A percentile compares a stretch with the other conserved stretches of the same genome.
Conservation (phyloP, 2,329 filamentous ascomycete species). For the Aspergillus pseudotamarii region DNA sequence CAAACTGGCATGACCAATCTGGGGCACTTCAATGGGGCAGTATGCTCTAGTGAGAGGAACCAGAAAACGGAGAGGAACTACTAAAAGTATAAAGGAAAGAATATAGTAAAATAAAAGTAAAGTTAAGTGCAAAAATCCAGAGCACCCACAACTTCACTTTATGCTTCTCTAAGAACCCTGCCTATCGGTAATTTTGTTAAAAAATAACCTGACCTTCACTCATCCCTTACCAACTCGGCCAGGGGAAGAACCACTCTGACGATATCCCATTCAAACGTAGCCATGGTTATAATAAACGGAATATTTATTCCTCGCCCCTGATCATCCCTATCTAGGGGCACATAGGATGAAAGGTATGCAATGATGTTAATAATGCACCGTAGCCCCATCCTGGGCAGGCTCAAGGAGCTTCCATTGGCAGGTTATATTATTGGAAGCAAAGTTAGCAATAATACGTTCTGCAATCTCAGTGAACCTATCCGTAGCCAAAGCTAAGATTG, state of each 20-base stretch:
- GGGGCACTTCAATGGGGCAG: no score
- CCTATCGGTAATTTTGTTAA: background rate
- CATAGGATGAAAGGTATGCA: background rate
- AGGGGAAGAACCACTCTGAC: background rate
- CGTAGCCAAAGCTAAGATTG: slow-evolving; percentile 89
- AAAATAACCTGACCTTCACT: background rate
- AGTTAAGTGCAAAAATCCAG: background rate
- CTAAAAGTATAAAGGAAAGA: background rate
- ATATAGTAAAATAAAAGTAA: background rate
- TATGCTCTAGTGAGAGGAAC: background rate
- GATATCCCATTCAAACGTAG: background rate
- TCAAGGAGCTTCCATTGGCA: slow-evolving; percentile 88
- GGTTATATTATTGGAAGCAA: slow-evolving; percentile 66
- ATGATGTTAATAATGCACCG: slow-evolving; percentile 31
- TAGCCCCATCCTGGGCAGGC: slow-evolving; percentile 70
- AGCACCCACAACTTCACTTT: background rate
- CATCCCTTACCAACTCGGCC: background rate
- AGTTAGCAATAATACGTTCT: slow-evolving; percentile 71
- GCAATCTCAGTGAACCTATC: slow-evolving; percentile 88
- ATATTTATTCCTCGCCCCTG: background rate
- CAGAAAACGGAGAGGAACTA: background rate
- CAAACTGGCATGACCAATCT: background rate
- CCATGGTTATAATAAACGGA: background rate
- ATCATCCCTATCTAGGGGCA: background rate
- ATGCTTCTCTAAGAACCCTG: background rate